Percentiles rank a stretch among this genome's conserved stretches.
Conservation (phyloP, 139 green algal genomes). For the Tetraselmis striata region DNA sequence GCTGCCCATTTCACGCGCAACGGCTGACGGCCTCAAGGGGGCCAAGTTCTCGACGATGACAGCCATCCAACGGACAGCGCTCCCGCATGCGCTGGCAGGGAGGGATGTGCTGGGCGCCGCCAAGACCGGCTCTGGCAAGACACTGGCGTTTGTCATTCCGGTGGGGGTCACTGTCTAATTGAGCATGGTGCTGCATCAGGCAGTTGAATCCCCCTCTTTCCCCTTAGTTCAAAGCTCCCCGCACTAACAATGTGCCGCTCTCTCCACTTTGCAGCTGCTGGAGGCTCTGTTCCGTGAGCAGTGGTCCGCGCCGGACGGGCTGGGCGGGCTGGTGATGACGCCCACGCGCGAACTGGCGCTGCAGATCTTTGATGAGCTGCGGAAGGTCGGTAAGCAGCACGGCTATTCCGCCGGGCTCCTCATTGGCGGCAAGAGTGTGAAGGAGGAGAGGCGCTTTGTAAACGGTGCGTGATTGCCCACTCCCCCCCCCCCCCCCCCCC, state of each 20-base stretch:
- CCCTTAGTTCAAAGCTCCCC: too few species aligned
- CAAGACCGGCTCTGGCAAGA: conserved; percentile 98
- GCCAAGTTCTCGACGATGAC: conserved; percentile 67
- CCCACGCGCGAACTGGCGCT: conserved; percentile 92
- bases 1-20: conserved; percentile 49
- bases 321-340: conserved; percentile 89
- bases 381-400: conserved; percentile 72
- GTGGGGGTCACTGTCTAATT: too few species aligned
- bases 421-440: conserved; percentile 89
- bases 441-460: conserved; percentile 64
- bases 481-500: too few species aligned
- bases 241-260: too few species aligned
- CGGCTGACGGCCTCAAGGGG: conserved; percentile 46
- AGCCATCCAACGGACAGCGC: conserved; percentile 84
- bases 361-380: conserved; percentile 89
- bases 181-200: too few species aligned
- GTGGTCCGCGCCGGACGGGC: conserved; percentile 80
- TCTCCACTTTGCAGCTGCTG: too few species aligned
- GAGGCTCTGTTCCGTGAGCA: conserved; percentile 79
- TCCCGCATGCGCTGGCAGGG: conserved; percentile 86
- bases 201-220: too few species aligned
- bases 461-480: conserved; percentile 30
- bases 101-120: conserved; percentile 92
- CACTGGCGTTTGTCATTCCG: conserved; percentile 90
- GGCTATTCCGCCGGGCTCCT: conserved; percentile 82